A percentile compares a stretch with the other conserved stretches of the same genome.
Conservation (phyloP, 306 rosid genomes). For the Fragaria iinumae region DNA sequence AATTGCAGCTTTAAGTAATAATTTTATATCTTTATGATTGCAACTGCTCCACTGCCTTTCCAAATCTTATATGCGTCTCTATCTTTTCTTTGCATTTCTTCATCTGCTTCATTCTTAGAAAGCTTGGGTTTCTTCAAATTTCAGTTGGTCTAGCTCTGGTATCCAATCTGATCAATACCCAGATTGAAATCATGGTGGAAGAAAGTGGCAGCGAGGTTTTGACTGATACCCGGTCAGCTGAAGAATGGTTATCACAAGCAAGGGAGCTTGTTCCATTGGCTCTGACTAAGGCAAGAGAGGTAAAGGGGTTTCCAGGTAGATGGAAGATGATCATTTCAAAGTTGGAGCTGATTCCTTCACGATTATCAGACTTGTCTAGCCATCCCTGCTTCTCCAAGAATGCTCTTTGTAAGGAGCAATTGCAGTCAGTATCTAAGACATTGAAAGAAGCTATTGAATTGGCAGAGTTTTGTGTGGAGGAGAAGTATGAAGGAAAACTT, state of each 20-base stretch:
- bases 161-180: conserved; percentile 24
- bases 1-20: conserved; percentile 41
- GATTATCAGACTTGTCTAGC: conserved; percentile 80
- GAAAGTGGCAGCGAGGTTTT: conserved; percentile 33
- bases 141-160: conserved; percentile 35
- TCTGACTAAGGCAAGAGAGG: conserved; percentile 66
- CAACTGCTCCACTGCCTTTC: conserved; percentile 55
- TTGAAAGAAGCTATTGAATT: conserved; percentile 52
- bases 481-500: conserved; percentile 84
- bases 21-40: conserved; percentile 49
- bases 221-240: conserved; percentile 43
- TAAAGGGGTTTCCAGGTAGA: conserved; percentile 65
- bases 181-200: conserved; percentile 64
- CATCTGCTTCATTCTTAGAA: conserved; percentile 36
- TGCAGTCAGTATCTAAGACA: conserved; percentile 74
- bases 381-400: conserved; percentile 95
- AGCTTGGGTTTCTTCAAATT: conserved; percentile 39
- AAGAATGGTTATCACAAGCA: conserved; percentile 60
- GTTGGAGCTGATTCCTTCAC: conserved; percentile 74
- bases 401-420: conserved; percentile 84
- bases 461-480: conserved; percentile 68
- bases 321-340: conserved; percentile 87
- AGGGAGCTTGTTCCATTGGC: conserved; percentile 72
- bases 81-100: conserved; percentile 33
- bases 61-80: conserved; percentile 29